phyloP scores from a whole-genome alignment of 352 stramenopile species.

The Elongisporangium undulatum region DNA sequence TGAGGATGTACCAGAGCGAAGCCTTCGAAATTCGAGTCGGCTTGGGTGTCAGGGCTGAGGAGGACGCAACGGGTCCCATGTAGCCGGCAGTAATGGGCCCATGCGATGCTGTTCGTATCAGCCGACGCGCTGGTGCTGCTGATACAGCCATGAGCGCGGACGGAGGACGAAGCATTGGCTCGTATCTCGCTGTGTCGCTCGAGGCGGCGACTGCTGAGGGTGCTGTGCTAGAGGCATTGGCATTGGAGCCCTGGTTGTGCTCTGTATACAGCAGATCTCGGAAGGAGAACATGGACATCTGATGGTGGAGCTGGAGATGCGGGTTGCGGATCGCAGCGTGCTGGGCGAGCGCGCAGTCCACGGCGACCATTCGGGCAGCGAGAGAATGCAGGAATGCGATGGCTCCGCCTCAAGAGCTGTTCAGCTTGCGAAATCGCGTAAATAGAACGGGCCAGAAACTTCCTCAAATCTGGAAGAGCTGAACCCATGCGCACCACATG shows the following conservation, averaged over 20 bases:
- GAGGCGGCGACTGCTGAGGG: too few relatives aligned
- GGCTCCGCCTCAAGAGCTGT: not conserved
- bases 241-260: not conserved
- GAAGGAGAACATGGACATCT: not conserved
- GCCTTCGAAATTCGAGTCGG: not conserved
- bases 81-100: not conserved
- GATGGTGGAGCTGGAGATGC: not conserved
- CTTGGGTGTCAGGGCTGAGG: not conserved
- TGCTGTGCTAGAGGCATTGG: not conserved
- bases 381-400: not conserved
- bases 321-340: not conserved
- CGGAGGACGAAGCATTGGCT: not conserved
- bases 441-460: not conserved
- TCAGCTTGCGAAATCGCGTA: not conserved
- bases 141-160: not conserved
- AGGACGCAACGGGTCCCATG: not conserved
- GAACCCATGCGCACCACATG: not conserved
- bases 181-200: not conserved
- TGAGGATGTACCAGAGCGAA: not conserved
- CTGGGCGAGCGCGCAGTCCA: not conserved
- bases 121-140: not conserved
- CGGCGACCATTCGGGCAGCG: not conserved
- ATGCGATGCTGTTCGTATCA: not conserved
- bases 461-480: not conserved
- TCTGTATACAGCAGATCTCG: not conserved